phyloP scores from a whole-genome alignment of 768 basidiomycete genomes.

The Suillus clintonianus region DNA sequence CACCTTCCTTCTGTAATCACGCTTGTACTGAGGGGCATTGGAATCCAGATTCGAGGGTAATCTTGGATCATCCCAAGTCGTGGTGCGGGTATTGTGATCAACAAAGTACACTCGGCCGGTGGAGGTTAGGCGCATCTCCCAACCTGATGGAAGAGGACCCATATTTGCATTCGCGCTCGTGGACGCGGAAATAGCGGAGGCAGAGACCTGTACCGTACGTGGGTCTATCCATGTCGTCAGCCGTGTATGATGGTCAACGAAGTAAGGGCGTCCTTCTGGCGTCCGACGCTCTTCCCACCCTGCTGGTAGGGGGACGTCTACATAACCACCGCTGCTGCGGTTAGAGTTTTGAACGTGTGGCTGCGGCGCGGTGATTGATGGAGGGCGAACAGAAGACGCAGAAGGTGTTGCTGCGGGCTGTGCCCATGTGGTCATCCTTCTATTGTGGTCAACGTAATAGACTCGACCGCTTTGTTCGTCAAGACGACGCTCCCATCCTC shows the following conservation, averaged over 20 bases:
- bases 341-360: conserved; percentile 32
- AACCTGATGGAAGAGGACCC: conserved; percentile 85
- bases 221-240: conserved; percentile 95
- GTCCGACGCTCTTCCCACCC: conserved; percentile 94
- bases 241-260: conserved; percentile 76
- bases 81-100: conserved; percentile 88
- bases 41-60: conserved; percentile 81
- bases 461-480: conserved; percentile 65
- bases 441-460: conserved; percentile 89
- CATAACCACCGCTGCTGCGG: conserved; percentile 34
- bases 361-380: conserved; percentile 14
- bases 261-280: conserved; percentile 80
- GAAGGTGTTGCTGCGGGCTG: conserved; percentile 39
- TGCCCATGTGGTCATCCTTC: conserved; percentile 81
- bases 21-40: conserved; percentile 93
- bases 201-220: conserved; percentile 52
- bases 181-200: conserved; percentile 44
- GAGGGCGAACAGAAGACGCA: conserved; percentile 20
- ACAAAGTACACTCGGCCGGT: conserved; percentile 89
- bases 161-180: conserved; percentile 58
- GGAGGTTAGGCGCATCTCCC: conserved; percentile 93
- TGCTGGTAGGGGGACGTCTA: conserved; percentile 73
- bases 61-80: conserved; percentile 92
- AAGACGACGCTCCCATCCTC: conserved; percentile 81
- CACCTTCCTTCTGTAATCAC: conserved; percentile 89